Percentiles rank a stretch among this genome's conserved stretches.
These are phyloP conservation scores for Acanthamoeba sp. DNA, from an alignment of 208 protist species.

Conservation along the genomic window DNA sequence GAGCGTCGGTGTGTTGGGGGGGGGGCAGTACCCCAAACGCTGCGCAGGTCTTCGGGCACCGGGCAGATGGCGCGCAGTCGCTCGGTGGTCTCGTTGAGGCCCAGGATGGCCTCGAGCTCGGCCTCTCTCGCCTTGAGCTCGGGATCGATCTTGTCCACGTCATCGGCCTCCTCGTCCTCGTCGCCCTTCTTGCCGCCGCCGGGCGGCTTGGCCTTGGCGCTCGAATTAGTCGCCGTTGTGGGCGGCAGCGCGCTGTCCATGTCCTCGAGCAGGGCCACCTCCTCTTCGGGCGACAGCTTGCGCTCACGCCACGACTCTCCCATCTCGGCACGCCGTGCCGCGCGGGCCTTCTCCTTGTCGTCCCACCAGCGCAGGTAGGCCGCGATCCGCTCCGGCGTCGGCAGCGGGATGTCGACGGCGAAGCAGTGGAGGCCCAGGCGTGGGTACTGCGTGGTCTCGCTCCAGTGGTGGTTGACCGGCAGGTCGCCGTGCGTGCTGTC, in stretches of 20 bases:
- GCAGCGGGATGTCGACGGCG: constrained; percentile 38
- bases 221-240: background rate
- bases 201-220: no score
- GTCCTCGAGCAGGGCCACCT: constrained; percentile 2
- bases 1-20: background rate
- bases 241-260: background rate
- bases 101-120: constrained; percentile 2
- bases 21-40: background rate
- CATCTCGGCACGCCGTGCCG: background rate
- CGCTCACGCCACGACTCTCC: constrained; percentile 12
- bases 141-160: background rate
- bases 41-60: background rate
- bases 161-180: background rate
- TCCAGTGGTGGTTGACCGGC: constrained; percentile 54
- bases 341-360: constrained; percentile 8
- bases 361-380: constrained; percentile 13
- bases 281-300: background rate
- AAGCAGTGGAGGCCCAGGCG: constrained; percentile 40
- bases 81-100: background rate
- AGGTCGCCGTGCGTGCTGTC: constrained; percentile 43
- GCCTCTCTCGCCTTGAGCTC: background rate
- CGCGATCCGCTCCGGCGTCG: background rate
- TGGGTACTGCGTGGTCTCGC: background rate
- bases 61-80: constrained; percentile 8
- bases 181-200: background rate